Percentiles rank a stretch among this genome's conserved stretches.
Conservation (phyloP, 1,284 basidiomycete species). For the Boletellus dicymbophilus region DNA sequence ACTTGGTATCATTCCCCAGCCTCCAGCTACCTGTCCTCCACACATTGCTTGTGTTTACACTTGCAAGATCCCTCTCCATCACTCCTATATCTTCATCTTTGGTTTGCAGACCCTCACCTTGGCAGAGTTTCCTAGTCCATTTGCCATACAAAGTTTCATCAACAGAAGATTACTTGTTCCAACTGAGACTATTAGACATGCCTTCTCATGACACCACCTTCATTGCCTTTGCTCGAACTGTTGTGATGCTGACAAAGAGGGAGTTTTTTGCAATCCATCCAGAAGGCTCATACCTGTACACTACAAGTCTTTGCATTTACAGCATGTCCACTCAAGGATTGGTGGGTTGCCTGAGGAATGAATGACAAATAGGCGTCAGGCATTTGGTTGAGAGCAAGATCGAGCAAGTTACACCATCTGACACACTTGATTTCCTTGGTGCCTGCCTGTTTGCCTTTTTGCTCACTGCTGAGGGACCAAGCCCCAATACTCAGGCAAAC, state of each 20-base stretch:
- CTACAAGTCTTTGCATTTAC: background rate
- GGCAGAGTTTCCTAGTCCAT: background rate
- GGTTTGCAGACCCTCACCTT: too few relatives aligned
- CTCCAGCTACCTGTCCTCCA: too few relatives aligned
- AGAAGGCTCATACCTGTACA: background rate
- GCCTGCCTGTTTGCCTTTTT: background rate
- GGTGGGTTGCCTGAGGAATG: background rate
- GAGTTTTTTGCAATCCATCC: background rate
- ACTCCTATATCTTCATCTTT: too few relatives aligned
- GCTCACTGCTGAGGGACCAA: background rate
- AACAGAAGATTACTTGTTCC: too few relatives aligned
- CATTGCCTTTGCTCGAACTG: background rate
- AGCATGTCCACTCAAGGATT: background rate
- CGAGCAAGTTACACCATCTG: background rate
- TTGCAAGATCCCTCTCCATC: too few relatives aligned
- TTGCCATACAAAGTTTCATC: background rate
- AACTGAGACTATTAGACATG: background rate
- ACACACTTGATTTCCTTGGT: background rate
- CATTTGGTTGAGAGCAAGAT: background rate
- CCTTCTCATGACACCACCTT: background rate
- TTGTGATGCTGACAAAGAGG: background rate
- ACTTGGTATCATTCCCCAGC: too few relatives aligned
- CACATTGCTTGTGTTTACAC: too few relatives aligned
- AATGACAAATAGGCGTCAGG: background rate
- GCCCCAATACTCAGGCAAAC: background rate